These are phyloP conservation scores for Eragrostis nindensis DNA, from an alignment of 176 grass and related monocot genomes.

Conservation along the genomic window DNA sequence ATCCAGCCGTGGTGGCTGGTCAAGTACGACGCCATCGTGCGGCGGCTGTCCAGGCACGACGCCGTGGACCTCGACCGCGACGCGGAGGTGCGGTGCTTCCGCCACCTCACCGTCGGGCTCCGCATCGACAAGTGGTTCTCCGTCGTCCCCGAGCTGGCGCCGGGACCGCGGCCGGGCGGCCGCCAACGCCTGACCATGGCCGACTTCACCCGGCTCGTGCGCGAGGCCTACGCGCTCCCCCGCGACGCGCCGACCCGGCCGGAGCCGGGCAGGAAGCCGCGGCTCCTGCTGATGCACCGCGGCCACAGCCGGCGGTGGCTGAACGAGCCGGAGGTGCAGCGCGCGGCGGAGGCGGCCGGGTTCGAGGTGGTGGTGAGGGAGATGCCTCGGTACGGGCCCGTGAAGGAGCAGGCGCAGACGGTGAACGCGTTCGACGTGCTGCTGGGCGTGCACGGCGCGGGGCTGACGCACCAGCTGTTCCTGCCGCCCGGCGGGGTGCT, in stretches of 20 bases:
- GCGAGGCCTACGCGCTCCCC: slow-evolving; percentile 51
- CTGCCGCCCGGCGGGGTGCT: slow-evolving; percentile 65
- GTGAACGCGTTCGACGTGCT: slow-evolving; percentile 88
- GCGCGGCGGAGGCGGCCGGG: slow-evolving; percentile 51
- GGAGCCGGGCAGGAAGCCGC: slow-evolving; percentile 43
- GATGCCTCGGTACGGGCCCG: slow-evolving; percentile 27
- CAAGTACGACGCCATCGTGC: slow-evolving; percentile 56
- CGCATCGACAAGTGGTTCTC: slow-evolving; percentile 66
- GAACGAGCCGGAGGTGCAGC: slow-evolving; percentile 48
- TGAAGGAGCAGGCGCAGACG: slow-evolving; percentile 44
- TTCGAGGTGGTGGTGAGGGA: slow-evolving; percentile 61
- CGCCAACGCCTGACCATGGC: slow-evolving; percentile 47
- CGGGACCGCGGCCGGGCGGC: slow-evolving; percentile 28
- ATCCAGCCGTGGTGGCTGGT: slow-evolving; percentile 59
- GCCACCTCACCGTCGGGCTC: slow-evolving; percentile 57
- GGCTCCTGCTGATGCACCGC: slow-evolving; percentile 67
- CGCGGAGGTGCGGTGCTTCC: slow-evolving; percentile 57
- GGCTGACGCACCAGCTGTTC: slow-evolving; percentile 77
- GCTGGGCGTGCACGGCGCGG: slow-evolving; percentile 74
- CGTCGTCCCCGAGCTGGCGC: slow-evolving; percentile 48
- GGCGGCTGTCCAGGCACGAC: slow-evolving; percentile 50
- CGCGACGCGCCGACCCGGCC: slow-evolving; percentile 21
- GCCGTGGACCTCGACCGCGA: slow-evolving; percentile 60
- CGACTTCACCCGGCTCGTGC: slow-evolving; percentile 63
- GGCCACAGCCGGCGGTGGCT: slow-evolving; percentile 45